Evolutionary conservation across 345 rosid species (phyloP), one percentile per base, ranked within the genome.

Genomic region (Lepidium didymum): DNA sequence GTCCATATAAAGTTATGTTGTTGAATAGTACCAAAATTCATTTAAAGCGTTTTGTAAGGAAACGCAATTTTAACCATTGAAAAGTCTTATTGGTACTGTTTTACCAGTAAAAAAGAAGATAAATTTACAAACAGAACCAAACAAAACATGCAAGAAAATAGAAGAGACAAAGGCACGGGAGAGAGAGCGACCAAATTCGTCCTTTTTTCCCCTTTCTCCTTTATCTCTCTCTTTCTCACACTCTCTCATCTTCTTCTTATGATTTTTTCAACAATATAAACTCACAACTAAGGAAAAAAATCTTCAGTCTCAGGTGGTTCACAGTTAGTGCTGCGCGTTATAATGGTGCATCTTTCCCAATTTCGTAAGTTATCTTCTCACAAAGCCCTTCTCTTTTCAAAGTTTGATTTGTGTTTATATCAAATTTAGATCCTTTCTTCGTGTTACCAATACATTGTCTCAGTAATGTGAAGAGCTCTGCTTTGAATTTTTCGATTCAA

Each of bases 241-340:
- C 10, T 5, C 33, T 23, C 54, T 37, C 34, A 56, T 56, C 34
- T 56, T 37, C 62, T 56, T 56, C 62, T 56, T 37, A 37, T 56
- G 62, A 56, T 37, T 56, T 4, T 35, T 21, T 49, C 12, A 49
- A 31, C 49, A 14, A 42, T 0, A 43, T 16, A 35, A 18, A 62
- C 12, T 34, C 9, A 12, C 25, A 1, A 35, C n/a, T 46, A 34
- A 65, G 4, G 6, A 37, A 1, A 8, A 62, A 6, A 56, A 19
- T 62, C 16, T 74, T 14, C 68, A 59, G 72, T 66, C 65, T 59
- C 68, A 74, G 77, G 73, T 67, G 68, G 55, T 67, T 60, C 72
- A 43, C 23, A 65, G 55, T 74, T 59, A 59, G 60, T 67, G 77
- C 63, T 27, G 14, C 13, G 21, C 29, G 44, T 57, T 9, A 27